These are phyloP conservation scores for Gossypioides kirkii DNA, from an alignment of 345 rosid genomes.

Conservation along the genomic window DNA sequence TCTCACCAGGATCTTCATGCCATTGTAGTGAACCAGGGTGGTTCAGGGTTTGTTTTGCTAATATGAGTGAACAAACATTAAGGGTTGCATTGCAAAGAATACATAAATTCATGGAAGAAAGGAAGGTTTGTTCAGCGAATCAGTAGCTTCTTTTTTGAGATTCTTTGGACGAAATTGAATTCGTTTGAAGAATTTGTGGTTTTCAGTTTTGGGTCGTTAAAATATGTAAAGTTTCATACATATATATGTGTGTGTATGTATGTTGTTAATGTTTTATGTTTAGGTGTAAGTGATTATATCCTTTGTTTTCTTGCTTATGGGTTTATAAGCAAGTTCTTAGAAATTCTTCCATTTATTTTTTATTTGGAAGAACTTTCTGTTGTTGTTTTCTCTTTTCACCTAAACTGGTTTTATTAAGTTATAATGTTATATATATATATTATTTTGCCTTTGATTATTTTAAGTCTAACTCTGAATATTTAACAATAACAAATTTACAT, in stretches of 20 bases:
- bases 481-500: no score
- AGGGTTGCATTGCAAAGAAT: constrained; percentile 68
- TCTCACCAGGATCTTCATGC: constrained; percentile 91
- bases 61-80: constrained; percentile 78
- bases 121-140: constrained; percentile 11
- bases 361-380: constrained; percentile 8
- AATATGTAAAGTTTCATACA: background rate
- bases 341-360: constrained; percentile 11
- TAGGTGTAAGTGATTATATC: constrained; percentile 6
- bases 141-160: background rate
- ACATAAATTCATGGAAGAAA: constrained; percentile 53
- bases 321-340: constrained; percentile 13
- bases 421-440: background rate
- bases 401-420: constrained; percentile 1
- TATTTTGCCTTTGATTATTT: background rate
- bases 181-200: background rate
- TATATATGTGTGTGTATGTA: no score
- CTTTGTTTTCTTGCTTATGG: constrained; percentile 17
- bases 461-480: background rate
- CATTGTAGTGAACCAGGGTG: constrained; percentile 93
- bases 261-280: background rate
- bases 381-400: constrained; percentile 14
- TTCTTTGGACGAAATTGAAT: background rate
- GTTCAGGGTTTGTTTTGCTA: constrained; percentile 97
- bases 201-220: background rate